These are phyloP conservation scores for Lathyrus sativus DNA, from an alignment of 306 rosid genomes.

Conservation along the genomic window DNA sequence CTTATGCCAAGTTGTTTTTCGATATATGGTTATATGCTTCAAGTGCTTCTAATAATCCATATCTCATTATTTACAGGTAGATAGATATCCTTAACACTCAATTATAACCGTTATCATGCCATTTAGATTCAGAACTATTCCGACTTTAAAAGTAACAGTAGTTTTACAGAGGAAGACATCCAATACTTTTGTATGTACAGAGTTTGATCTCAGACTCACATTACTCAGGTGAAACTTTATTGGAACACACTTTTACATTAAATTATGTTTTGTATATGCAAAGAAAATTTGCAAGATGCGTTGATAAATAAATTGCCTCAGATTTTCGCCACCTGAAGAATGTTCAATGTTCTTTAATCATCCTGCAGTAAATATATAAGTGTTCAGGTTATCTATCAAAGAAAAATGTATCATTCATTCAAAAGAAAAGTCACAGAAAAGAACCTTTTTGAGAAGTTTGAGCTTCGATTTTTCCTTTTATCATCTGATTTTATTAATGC, in stretches of 20 bases:
- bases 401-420: slow-evolving; percentile 9
- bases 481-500: slow-evolving; percentile 55
- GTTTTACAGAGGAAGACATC: slow-evolving; percentile 30
- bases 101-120: background rate
- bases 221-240: slow-evolving; percentile 44
- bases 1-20: slow-evolving; percentile 11
- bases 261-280: slow-evolving; percentile 44
- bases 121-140: background rate
- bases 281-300: slow-evolving; percentile 41
- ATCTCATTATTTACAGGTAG: background rate
- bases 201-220: slow-evolving; percentile 29
- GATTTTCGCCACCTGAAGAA: slow-evolving; percentile 39
- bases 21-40: background rate
- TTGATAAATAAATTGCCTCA: slow-evolving; percentile 36
- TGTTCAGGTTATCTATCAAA: slow-evolving; percentile 14
- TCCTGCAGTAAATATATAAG: slow-evolving; percentile 57
- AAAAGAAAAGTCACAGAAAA: slow-evolving; percentile 31
- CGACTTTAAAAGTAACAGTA: background rate
- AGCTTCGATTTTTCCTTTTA: slow-evolving; percentile 52
- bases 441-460: slow-evolving; percentile 60
- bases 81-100: slow-evolving; percentile 16
- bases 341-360: slow-evolving; percentile 48
- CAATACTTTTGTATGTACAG: slow-evolving; percentile 41
- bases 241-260: slow-evolving; percentile 36
- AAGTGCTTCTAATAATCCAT: slow-evolving; percentile 18